Conservation (phyloP, 345 rosid species). For the Garcia nutans region DNA sequence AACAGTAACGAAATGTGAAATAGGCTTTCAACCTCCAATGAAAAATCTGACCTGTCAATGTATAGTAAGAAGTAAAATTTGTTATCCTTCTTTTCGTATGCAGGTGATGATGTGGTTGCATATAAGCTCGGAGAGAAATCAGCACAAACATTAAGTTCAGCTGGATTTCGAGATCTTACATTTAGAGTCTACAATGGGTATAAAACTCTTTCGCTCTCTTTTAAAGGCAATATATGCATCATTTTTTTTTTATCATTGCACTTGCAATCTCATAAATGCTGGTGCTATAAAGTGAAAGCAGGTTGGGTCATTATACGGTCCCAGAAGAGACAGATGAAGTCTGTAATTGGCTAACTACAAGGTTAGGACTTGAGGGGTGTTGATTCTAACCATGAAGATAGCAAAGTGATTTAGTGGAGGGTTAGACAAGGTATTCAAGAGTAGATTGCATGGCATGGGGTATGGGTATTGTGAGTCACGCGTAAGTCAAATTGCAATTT, state of each 20-base stretch:
- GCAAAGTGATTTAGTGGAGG: not conserved
- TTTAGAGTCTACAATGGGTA: constrained; percentile 48
- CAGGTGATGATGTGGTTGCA: constrained; percentile 70
- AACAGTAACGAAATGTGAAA: not conserved
- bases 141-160: constrained; percentile 43
- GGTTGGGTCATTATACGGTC: constrained; percentile 46
- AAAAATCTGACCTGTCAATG: not conserved
- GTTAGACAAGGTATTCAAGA: constrained; percentile 2
- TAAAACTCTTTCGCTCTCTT: not conserved
- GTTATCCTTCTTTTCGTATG: constrained; percentile 17
- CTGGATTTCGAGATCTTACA: constrained; percentile 46
- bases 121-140: constrained; percentile 57
- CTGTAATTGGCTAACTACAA: constrained; percentile 38
- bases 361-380: constrained; percentile 32
- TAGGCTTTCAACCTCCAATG: not conserved
- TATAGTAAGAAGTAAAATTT: not conserved
- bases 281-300: constrained; percentile 17
- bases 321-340: constrained; percentile 51
- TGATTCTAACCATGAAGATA: not conserved
- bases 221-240: not conserved
- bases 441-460: constrained; percentile 1
- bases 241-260: not conserved
- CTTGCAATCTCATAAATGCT: not conserved
- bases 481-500: too few relatives aligned
- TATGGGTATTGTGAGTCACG: not conserved